These are phyloP conservation scores for Colletotrichum australisinense DNA, from an alignment of 2,329 filamentous ascomycete species.

Conservation along the genomic window DNA sequence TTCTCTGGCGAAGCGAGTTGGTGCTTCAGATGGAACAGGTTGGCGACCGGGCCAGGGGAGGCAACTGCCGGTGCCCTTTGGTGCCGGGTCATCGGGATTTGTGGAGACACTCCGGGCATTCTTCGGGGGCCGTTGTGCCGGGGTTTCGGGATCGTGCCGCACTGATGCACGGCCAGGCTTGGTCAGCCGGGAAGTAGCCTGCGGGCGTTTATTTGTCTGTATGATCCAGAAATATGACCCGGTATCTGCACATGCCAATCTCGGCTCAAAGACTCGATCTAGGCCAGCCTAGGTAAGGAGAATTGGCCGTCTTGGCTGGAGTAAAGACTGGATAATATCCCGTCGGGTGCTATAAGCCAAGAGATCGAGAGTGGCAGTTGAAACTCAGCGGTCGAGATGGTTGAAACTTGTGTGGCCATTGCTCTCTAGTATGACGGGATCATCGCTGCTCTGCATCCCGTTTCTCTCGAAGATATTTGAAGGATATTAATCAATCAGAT, in stretches of 20 bases:
- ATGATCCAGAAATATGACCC: neutral
- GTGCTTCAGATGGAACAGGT: slow-evolving; percentile 5
- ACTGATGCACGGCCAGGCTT: neutral
- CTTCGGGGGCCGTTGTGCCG: neutral
- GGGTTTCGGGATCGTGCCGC: neutral
- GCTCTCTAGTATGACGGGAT: neutral
- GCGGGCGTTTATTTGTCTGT: neutral
- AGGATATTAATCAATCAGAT: neutral
- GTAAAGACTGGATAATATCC: neutral
- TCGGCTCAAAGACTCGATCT: neutral
- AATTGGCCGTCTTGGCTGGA: slow-evolving; percentile 6
- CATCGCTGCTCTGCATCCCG: neutral
- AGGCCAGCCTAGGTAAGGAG: neutral
- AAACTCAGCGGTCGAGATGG: neutral
- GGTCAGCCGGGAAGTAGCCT: neutral
- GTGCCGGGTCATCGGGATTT: slow-evolving; percentile 2
- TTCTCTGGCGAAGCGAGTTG: slow-evolving; percentile 1
- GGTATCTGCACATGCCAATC: neutral
- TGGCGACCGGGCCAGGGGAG: neutral
- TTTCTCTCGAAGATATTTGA: too few relatives aligned
- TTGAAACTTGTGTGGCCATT: neutral
- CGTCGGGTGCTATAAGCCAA: neutral
- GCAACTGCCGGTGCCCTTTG: neutral
- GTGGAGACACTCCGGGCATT: slow-evolving; percentile 1
- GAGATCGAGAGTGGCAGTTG: neutral